phyloP scores from a whole-genome alignment of 495 filamentous ascomycete species.

The Xylaria nigripes region DNA sequence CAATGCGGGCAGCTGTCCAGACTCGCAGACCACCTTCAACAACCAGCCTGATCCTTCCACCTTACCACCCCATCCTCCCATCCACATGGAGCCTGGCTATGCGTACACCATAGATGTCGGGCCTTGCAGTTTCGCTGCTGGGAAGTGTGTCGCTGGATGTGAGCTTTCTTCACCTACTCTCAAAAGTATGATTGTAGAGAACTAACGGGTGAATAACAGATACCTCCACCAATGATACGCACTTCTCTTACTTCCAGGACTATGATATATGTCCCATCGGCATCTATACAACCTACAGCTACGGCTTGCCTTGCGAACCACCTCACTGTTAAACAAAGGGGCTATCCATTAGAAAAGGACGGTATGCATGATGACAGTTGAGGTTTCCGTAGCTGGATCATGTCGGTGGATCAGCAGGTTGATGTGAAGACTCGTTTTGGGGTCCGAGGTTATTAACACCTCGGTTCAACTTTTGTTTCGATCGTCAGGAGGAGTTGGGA shows the following conservation, averaged over 20 bases:
- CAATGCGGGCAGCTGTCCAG: conserved; percentile 18
- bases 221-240: conserved; percentile 8
- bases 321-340: not conserved
- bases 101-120: conserved; percentile 23
- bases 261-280: conserved; percentile 6
- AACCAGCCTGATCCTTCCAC: conserved; percentile 14
- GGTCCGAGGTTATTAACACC: too few species aligned
- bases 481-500: too few species aligned
- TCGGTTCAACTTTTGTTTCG: too few species aligned
- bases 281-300: conserved; percentile 7
- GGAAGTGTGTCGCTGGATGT: conserved; percentile 21
- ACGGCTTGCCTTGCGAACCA: conserved; percentile 6
- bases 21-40: conserved; percentile 17
- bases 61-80: conserved; percentile 17
- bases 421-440: too few species aligned
- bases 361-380: too few species aligned
- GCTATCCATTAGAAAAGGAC: too few species aligned
- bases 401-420: too few species aligned
- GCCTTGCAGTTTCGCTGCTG: conserved; percentile 16
- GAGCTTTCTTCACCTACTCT: not conserved
- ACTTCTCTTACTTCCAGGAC: conserved; percentile 7
- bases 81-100: conserved; percentile 25
- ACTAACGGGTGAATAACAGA: not conserved
- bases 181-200: not conserved
- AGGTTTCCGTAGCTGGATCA: too few species aligned